phyloP scores from a whole-genome alignment of 2,329 filamentous ascomycete species.

The Arthrobotrys sphaeroides region DNA sequence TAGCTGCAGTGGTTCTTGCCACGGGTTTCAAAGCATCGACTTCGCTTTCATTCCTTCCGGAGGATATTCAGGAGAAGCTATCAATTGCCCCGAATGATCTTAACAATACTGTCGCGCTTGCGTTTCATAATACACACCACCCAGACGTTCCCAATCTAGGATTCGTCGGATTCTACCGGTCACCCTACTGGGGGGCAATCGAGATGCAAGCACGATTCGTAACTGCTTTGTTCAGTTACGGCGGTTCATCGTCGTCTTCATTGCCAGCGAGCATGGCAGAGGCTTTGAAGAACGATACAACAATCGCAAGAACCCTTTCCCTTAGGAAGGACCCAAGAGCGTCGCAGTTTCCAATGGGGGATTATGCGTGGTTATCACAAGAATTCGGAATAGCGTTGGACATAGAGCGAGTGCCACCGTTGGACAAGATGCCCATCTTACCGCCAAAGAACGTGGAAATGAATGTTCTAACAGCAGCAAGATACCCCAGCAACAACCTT shows the following conservation, averaged over 20 bases:
- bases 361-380: constrained; percentile 80
- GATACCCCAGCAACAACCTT: constrained; percentile 64
- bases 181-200: constrained; percentile 86
- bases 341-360: constrained; percentile 82
- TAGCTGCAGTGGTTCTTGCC: constrained; percentile 76
- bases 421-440: constrained; percentile 61
- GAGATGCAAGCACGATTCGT: constrained; percentile 83
- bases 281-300: constrained; percentile 64
- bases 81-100: constrained; percentile 68
- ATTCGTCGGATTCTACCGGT: constrained; percentile 84
- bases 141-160: constrained; percentile 72
- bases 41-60: constrained; percentile 72
- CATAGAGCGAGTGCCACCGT: constrained; percentile 63
- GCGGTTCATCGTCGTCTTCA: constrained; percentile 57
- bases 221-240: constrained; percentile 68
- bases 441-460: constrained; percentile 64
- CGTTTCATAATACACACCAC: constrained; percentile 73
- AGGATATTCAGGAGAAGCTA: constrained; percentile 68
- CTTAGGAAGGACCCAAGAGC: constrained; percentile 66
- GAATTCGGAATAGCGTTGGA: constrained; percentile 71
- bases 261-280: constrained; percentile 59
- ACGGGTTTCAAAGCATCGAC: constrained; percentile 76
- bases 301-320: constrained; percentile 64
- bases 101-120: constrained; percentile 69
- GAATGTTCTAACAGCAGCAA: constrained; percentile 68